Base-by-base conservation (phyloP, 2,329 filamentous ascomycete genomes). In the Fusarium armeniacum region DNA sequence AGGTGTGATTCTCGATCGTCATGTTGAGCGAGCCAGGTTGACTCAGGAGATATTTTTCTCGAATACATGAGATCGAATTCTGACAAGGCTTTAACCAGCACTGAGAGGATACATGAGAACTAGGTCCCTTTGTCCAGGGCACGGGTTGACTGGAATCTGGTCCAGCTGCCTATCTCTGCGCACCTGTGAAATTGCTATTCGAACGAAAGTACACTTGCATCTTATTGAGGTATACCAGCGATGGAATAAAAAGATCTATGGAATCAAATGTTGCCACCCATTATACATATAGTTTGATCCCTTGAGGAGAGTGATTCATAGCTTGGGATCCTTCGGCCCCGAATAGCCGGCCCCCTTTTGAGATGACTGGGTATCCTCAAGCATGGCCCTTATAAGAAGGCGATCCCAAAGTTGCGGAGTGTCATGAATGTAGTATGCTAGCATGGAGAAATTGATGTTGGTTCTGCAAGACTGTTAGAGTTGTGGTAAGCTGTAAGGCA, bases 341-440 rank as follows among this genome's bases (percentile, higher is more conserved):
- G 62, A 54, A 22, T 54, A 33, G 16, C n/a, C 43, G 15, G 32
- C 26, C n/a, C 15, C 46, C 24, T 45, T 49, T 41, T 33, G 28
- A 44, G 41, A 33, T 18, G 32, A 15, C 54, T 44, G 57, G 12
- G n/a, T 44, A 16, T 44, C 24, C 22, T 49, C 47, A 26, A 32
- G 24, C 15, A 47, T 26, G 30, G 62, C 38, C 26, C 43, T 49
- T 18, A 65, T 40, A 7, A 65, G 6, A 2, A 65, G 54, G 7
- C 61, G 62, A 44, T 65, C 62, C 6, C 26, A 41, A 15, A 65
- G 13, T n/a, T 51, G 61, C 10, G 43, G 36, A 1, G 41, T 66
- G 18, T 69, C 56, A 41, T 62, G 4, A 24, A 69, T 61, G 18
- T 26, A 65, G 18, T 6, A 15, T 10, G 20, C 13, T 7, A 65